Percentiles rank a stretch among this genome's conserved stretches.
Evolutionary conservation across 2,329 filamentous ascomycete species (phyloP).

Genomic region (Fusarium virguliforme): DNA sequence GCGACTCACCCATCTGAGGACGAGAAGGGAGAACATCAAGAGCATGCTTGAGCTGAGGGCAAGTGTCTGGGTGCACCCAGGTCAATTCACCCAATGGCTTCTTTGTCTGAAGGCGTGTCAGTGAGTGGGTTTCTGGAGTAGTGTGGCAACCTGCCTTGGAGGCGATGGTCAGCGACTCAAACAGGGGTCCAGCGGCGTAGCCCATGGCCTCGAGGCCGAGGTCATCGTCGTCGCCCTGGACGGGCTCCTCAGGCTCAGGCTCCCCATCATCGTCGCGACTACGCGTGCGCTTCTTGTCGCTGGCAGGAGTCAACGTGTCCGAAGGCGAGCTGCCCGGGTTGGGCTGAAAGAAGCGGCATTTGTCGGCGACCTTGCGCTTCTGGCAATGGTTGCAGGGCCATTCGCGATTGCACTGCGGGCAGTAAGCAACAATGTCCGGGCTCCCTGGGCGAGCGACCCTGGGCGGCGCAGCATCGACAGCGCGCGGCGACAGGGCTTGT

Average conservation of each 20-base stretch:
- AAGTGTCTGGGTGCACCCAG: constrained; percentile 43
- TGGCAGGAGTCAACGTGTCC: constrained; percentile 35
- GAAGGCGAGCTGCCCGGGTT: constrained; percentile 42
- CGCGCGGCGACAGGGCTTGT: background rate
- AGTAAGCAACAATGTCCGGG: constrained; percentile 54
- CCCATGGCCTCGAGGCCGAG: constrained; percentile 55
- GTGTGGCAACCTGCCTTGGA: constrained; percentile 41
- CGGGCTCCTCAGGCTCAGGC: constrained; percentile 38
- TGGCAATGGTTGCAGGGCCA: constrained; percentile 60
- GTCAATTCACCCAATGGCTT: constrained; percentile 38
- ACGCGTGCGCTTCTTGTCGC: constrained; percentile 47
- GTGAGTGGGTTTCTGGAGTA: background rate
- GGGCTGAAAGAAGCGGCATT: constrained; percentile 53
- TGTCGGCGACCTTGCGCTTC: constrained; percentile 57
- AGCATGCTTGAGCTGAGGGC: constrained; percentile 53
- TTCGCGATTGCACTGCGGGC: constrained; percentile 56
- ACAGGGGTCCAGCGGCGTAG: constrained; percentile 54
- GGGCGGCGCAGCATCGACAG: background rate
- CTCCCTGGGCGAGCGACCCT: constrained; percentile 29
- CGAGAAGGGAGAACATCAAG: constrained; percentile 53
- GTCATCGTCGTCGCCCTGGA: constrained; percentile 49
- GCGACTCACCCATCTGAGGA: constrained; percentile 54
- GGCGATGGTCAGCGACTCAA: constrained; percentile 49
- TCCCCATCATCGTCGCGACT: constrained; percentile 42
- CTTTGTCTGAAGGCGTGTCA: constrained; percentile 27